Conservation (phyloP, 345 rosid genomes). For the Linum trigynum region DNA sequence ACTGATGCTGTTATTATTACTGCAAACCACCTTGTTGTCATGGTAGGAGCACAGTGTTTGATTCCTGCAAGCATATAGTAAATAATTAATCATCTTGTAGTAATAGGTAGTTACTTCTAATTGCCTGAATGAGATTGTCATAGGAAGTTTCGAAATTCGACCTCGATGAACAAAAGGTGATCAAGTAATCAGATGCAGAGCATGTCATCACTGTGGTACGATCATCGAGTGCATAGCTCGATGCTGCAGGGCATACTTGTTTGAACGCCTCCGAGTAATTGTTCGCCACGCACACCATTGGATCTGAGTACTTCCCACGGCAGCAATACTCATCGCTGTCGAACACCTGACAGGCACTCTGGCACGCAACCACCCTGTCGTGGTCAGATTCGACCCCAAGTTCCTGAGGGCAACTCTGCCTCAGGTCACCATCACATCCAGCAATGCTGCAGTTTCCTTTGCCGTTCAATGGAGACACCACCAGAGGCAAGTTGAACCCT, state of each 20-base stretch:
- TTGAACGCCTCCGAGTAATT: slow-evolving; percentile 64
- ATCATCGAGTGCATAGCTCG: slow-evolving; percentile 67
- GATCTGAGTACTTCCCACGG: slow-evolving; percentile 62
- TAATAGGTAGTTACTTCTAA: too few species aligned
- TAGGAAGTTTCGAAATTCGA: too few species aligned
- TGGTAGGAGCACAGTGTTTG: slow-evolving; percentile 15
- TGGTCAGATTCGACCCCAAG: slow-evolving; percentile 36
- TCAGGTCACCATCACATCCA: slow-evolving; percentile 58
- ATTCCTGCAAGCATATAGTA: slow-evolving; percentile 5
- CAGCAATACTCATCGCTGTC: slow-evolving; percentile 83
- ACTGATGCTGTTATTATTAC: not conserved
- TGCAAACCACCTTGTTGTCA: slow-evolving; percentile 12
- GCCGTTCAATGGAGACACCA: slow-evolving; percentile 92
- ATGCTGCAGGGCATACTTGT: slow-evolving; percentile 73
- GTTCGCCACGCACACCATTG: slow-evolving; percentile 60
- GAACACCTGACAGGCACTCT: slow-evolving; percentile 79
- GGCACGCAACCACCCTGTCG: slow-evolving; percentile 75
- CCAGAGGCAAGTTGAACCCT: slow-evolving; percentile 86
- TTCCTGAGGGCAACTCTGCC: slow-evolving; percentile 49
- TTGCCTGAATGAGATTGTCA: too few species aligned
- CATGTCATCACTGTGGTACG: too few species aligned
- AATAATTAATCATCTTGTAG: too few species aligned
- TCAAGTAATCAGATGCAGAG: too few species aligned
- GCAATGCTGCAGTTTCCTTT: slow-evolving; percentile 75
- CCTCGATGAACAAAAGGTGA: too few species aligned